These are phyloP conservation scores for Globisporangium mamillatum DNA, from an alignment of 352 stramenopile genomes.

Conservation along the genomic window DNA sequence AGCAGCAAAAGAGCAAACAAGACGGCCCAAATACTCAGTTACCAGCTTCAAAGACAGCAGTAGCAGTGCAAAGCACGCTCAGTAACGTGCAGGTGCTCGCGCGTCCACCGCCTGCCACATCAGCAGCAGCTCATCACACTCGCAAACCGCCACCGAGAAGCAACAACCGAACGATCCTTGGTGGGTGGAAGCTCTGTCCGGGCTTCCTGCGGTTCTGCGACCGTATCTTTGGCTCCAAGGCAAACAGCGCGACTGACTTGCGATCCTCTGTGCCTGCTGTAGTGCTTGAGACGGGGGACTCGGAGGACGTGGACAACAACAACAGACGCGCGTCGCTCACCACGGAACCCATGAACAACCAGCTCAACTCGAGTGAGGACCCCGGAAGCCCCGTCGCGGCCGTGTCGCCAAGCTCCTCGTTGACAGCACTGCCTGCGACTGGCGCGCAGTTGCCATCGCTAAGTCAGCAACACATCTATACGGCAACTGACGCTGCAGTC, in stretches of 20 bases:
- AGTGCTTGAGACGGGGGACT: neutral
- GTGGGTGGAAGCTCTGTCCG: conserved; percentile 56
- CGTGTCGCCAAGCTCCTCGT: conserved; percentile 1
- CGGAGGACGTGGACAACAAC: neutral
- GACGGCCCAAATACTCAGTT: neutral
- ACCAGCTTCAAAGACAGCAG: conserved; percentile 4
- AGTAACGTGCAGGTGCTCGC: conserved; percentile 9
- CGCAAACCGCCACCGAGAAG: neutral
- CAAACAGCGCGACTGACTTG: conserved; percentile 1
- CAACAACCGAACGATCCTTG: conserved; percentile 10
- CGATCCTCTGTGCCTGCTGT: conserved; percentile 1
- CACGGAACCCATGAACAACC: conserved; percentile 14
- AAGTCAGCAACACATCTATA: neutral
- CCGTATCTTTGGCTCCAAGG: conserved; percentile 44
- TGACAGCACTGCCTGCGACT: neutral
- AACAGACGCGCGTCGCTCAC: conserved; percentile 12
- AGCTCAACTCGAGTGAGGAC: conserved; percentile 15
- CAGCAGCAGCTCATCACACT: neutral
- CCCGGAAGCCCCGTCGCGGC: conserved; percentile 6
- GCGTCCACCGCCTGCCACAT: neutral
- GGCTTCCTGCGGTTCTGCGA: conserved; percentile 71
- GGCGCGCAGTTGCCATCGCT: neutral
- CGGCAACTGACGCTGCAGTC: neutral
- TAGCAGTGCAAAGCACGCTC: neutral
- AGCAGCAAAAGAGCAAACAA: conserved; percentile 31